phyloP scores from a whole-genome alignment of 108 stramenopile genomes.

The Nannochloropsis gaditana region DNA sequence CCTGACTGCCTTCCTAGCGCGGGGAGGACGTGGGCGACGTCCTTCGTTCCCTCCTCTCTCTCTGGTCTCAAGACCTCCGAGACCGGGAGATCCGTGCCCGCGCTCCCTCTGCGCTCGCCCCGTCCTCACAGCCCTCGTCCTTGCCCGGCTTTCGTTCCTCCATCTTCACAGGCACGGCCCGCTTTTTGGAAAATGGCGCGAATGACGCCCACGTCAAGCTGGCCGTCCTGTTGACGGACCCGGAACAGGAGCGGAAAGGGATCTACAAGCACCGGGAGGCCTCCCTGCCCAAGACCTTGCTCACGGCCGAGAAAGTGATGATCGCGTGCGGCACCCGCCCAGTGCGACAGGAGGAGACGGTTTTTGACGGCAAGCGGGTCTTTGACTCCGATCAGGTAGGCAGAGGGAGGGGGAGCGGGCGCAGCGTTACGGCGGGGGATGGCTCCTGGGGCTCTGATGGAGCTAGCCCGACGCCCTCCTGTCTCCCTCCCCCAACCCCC shows the following conservation, averaged over 20 bases:
- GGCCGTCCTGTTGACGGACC: not conserved
- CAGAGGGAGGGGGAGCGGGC: too few relatives aligned
- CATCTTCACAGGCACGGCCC: not conserved
- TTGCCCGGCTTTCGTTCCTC: not conserved
- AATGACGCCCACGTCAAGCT: not conserved
- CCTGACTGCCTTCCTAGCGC: constrained; percentile 27
- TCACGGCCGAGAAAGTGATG: constrained; percentile 39
- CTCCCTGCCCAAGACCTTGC: constrained; percentile 30
- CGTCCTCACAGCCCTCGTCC: too few relatives aligned
- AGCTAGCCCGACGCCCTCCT: too few relatives aligned
- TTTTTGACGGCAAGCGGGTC: constrained; percentile 42
- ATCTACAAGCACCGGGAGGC: constrained; percentile 44
- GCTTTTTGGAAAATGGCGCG: not conserved
- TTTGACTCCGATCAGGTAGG: constrained; percentile 47
- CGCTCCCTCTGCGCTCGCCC: too few relatives aligned
- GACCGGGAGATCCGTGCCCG: too few relatives aligned
- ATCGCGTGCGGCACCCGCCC: constrained; percentile 49
- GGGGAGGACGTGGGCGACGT: too few relatives aligned
- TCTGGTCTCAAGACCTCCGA: too few relatives aligned
- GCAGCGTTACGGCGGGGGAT: too few relatives aligned
- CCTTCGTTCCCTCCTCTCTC: too few relatives aligned
- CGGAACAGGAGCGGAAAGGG: not conserved
- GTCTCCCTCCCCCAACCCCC: too few relatives aligned
- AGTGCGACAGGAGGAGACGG: constrained; percentile 28
- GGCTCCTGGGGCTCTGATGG: too few relatives aligned